phyloP scores from a whole-genome alignment of 73 alveolate genomes.

The Effrenium voratum region DNA sequence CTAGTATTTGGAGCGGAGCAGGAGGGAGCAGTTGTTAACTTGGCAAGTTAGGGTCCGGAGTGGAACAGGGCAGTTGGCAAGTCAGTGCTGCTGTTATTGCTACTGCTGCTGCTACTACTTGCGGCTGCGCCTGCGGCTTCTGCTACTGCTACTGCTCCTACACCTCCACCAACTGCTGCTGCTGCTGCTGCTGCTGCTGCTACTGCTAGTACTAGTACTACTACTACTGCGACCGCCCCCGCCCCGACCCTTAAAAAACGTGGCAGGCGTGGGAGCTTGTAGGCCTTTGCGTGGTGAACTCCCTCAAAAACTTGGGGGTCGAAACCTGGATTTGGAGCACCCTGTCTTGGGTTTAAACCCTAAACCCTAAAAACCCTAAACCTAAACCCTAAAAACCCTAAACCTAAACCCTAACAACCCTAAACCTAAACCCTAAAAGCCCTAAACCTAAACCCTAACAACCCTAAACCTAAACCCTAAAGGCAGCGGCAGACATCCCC shows the following conservation, averaged over 20 bases:
- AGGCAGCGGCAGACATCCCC: background rate
- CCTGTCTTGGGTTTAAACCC: background rate
- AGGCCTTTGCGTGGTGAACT: background rate
- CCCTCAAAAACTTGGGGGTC: background rate
- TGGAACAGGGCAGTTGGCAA: no score
- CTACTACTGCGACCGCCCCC: background rate
- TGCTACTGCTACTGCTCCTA: background rate
- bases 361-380: no score
- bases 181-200: background rate
- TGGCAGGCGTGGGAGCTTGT: background rate
- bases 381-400: background rate
- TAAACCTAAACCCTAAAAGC: background rate
- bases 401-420: background rate
- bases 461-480: background rate
- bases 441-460: background rate
- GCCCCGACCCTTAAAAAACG: background rate
- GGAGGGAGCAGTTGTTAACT: no score
- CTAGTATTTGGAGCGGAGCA: no score
- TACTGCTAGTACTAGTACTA: constrained; percentile 15
- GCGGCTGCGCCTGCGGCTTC: no score
- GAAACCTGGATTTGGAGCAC: background rate
- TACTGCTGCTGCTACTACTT: no score
- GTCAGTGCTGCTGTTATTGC: no score
- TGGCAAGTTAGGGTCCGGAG: no score
- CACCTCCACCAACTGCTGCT: background rate